A percentile compares a stretch with the other conserved stretches of the same genome.
phyloP scores from a whole-genome alignment of 2,329 filamentous ascomycete genomes.

The Ascosphaera apis region DNA sequence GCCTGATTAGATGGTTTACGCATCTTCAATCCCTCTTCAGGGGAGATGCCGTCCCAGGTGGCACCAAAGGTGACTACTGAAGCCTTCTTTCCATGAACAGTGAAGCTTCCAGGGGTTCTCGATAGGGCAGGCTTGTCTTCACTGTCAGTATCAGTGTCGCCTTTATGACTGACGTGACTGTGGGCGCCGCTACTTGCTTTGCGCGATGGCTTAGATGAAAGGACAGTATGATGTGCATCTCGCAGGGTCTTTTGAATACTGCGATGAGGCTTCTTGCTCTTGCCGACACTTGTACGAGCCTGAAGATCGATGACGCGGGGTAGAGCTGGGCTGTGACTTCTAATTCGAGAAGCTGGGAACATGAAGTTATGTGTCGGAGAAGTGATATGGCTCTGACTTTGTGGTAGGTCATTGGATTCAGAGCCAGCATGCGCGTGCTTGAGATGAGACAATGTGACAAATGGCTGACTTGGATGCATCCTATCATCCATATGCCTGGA shows the following conservation, averaged over 20 bases:
- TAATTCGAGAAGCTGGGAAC: not conserved
- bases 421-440: no score
- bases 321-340: not conserved
- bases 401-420: no score
- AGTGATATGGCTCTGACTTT: no score
- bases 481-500: not conserved
- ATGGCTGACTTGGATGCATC: not conserved
- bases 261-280: slow-evolving; percentile 49
- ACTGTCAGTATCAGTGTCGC: not conserved
- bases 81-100: slow-evolving; percentile 92
- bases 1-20: slow-evolving; percentile 21
- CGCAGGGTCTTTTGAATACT: slow-evolving; percentile 78
- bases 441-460: not conserved
- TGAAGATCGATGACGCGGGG: slow-evolving; percentile 4
- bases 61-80: slow-evolving; percentile 89
- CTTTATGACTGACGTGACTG: not conserved
- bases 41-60: slow-evolving; percentile 60
- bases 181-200: not conserved
- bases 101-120: slow-evolving; percentile 56
- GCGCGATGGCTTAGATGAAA: not conserved
- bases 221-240: slow-evolving; percentile 42
- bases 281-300: slow-evolving; percentile 25
- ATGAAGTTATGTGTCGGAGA: not conserved
- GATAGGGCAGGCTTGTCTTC: not conserved
- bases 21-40: slow-evolving; percentile 47